Percentiles rank a stretch among this genome's conserved stretches.
Conservation (phyloP, 352 stramenopile species). For the Globisporangium emineosum region DNA sequence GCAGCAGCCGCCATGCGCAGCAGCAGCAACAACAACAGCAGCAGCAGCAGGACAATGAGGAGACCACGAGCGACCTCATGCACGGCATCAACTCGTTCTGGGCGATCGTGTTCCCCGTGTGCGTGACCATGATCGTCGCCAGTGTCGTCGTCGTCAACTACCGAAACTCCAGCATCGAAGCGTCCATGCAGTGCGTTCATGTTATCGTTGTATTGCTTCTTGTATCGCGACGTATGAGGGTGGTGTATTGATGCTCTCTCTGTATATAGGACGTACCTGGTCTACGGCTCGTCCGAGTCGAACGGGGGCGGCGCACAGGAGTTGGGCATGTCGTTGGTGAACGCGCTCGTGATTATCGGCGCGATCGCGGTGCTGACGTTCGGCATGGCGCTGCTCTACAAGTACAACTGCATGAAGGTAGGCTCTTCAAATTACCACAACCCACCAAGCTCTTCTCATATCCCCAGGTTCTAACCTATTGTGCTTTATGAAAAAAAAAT, state of each 20-base stretch:
- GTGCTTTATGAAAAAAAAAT: background rate
- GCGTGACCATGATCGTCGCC: conserved; percentile 77
- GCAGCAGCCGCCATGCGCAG: conserved; percentile 16
- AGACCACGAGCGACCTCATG: conserved; percentile 70
- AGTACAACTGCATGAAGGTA: conserved; percentile 85
- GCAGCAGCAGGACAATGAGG: conserved; percentile 22
- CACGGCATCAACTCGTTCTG: conserved; percentile 88
- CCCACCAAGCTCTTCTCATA: background rate
- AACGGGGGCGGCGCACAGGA: conserved; percentile 26
- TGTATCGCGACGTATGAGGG: background rate
- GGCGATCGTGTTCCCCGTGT: conserved; percentile 80
- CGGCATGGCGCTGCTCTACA: conserved; percentile 88
- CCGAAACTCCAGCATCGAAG: conserved; percentile 66
- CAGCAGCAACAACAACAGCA: conserved; percentile 15
- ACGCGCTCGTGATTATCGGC: conserved; percentile 87
- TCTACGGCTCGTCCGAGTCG: conserved; percentile 67
- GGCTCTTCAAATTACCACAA: background rate
- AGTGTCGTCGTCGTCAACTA: conserved; percentile 86
- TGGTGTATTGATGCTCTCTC: background rate
- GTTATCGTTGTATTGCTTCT: background rate
- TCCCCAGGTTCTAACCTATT: background rate
- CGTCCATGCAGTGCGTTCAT: conserved; percentile 67
- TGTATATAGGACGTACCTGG: conserved; percentile 59
- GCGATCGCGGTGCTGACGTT: conserved; percentile 86
- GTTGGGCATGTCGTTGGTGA: conserved; percentile 77